Percentiles rank a stretch among this genome's conserved stretches.
Evolutionary conservation across 352 stramenopile genomes (phyloP).

Genomic region (Nothophytophthora sp.): DNA sequence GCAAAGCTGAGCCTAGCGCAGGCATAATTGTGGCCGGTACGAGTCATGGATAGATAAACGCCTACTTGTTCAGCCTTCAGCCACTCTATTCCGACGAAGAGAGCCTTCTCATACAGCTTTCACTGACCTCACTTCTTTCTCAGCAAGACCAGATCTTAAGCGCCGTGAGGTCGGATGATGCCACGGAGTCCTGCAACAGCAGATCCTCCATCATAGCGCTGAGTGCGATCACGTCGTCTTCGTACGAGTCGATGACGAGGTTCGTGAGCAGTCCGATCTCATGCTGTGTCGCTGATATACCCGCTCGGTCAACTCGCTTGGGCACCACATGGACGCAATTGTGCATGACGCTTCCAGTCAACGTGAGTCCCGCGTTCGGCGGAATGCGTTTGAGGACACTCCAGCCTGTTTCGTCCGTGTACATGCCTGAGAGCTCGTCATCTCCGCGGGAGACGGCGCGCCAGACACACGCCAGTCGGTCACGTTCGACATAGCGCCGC

Average conservation of each 20-base stretch:
- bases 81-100: too few relatives aligned
- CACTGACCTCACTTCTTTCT: not conserved
- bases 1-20: too few relatives aligned
- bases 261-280: slow-evolving; percentile 53
- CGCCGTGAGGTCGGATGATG: not conserved
- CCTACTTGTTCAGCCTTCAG: too few relatives aligned
- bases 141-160: slow-evolving; percentile 3
- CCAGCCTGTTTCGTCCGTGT: slow-evolving; percentile 69
- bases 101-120: not conserved
- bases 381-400: slow-evolving; percentile 49
- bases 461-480: slow-evolving; percentile 62
- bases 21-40: too few relatives aligned
- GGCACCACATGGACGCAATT: slow-evolving; percentile 48
- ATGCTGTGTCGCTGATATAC: slow-evolving; percentile 3
- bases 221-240: slow-evolving; percentile 52
- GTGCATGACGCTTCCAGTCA: slow-evolving; percentile 38
- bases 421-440: slow-evolving; percentile 41
- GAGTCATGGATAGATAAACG: too few relatives aligned
- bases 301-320: slow-evolving; percentile 21
- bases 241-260: slow-evolving; percentile 53
- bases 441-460: slow-evolving; percentile 36
- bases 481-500: slow-evolving; percentile 37
- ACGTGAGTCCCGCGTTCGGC: slow-evolving; percentile 13
- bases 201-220: slow-evolving; percentile 54
- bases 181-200: slow-evolving; percentile 36